Conservation (phyloP, 768 basidiomycete species). For the button mushroom (Agaricus bisporus) region DNA sequence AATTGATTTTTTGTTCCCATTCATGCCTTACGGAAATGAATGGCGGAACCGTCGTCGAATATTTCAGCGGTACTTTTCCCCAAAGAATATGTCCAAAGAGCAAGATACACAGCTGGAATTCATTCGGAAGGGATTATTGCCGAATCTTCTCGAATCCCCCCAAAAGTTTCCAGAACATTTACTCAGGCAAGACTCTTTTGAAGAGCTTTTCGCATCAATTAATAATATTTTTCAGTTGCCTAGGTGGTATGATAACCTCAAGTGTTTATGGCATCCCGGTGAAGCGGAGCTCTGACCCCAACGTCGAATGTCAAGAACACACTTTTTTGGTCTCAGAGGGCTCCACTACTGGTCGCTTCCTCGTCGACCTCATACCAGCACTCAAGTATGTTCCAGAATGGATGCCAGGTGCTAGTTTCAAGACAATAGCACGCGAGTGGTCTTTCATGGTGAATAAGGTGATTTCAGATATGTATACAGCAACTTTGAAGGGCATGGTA, state of each 20-base stretch:
- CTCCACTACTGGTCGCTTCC: background rate
- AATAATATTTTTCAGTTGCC: background rate
- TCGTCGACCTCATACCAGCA: background rate
- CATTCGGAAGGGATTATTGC: background rate
- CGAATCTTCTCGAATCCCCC: background rate
- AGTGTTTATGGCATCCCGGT: background rate
- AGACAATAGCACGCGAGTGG: background rate
- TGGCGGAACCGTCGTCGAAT: background rate
- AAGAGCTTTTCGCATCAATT: too few relatives aligned
- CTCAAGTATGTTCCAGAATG: background rate
- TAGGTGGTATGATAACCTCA: background rate
- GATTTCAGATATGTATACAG: background rate
- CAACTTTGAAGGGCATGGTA: too few relatives aligned
- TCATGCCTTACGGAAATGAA: background rate
- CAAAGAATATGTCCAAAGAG: background rate
- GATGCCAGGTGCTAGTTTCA: slow-evolving; percentile 1
- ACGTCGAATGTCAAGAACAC: background rate
- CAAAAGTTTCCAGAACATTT: background rate
- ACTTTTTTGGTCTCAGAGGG: background rate
- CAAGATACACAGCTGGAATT: background rate
- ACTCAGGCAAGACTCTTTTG: background rate
- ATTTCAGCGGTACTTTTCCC: background rate
- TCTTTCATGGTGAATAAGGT: background rate
- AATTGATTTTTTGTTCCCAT: background rate
- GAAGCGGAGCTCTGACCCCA: background rate